Conservation (phyloP, 805 yeast species). For the Wickerhamomyces chaumierensis region DNA sequence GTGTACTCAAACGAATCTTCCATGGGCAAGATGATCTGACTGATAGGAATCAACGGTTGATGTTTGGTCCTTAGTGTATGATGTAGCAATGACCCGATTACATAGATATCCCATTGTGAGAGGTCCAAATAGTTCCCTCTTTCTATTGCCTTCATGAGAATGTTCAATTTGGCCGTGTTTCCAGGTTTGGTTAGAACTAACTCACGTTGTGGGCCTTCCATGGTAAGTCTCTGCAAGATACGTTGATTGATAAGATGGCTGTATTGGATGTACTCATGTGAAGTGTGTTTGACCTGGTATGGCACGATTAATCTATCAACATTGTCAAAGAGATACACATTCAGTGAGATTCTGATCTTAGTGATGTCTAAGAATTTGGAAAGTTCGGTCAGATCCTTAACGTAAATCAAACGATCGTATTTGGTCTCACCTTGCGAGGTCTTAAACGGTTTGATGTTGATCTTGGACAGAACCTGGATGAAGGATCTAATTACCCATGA, state of each 20-base stretch:
- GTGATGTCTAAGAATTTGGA: slow-evolving; percentile 54
- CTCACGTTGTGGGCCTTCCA: slow-evolving; percentile 28
- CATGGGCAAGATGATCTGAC: slow-evolving; percentile 40
- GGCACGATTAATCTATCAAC: slow-evolving; percentile 40
- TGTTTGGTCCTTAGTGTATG: slow-evolving; percentile 42
- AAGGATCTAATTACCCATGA: slow-evolving; percentile 80
- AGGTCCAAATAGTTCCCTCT: slow-evolving; percentile 48
- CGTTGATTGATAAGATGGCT: slow-evolving; percentile 35
- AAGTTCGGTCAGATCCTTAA: slow-evolving; percentile 24
- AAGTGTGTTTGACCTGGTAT: slow-evolving; percentile 5
- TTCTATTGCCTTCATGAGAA: slow-evolving; percentile 36
- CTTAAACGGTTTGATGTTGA: slow-evolving; percentile 35
- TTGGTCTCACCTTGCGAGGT: slow-evolving; percentile 8
- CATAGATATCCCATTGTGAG: slow-evolving; percentile 51
- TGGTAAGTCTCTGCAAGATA: slow-evolving; percentile 34
- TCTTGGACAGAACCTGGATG: slow-evolving; percentile 58
- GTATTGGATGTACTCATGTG: slow-evolving; percentile 22
- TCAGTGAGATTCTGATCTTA: slow-evolving; percentile 60
- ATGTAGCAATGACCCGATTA: slow-evolving; percentile 30
- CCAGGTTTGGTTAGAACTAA: slow-evolving; percentile 48
- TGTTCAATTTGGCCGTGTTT: slow-evolving; percentile 30
- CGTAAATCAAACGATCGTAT: slow-evolving; percentile 19
- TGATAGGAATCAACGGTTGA: slow-evolving; percentile 40
- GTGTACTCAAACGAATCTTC: slow-evolving; percentile 37
- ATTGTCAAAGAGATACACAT: slow-evolving; percentile 60